Conservation (phyloP, 331 rosid species). For the Stylosanthes scabra region DNA sequence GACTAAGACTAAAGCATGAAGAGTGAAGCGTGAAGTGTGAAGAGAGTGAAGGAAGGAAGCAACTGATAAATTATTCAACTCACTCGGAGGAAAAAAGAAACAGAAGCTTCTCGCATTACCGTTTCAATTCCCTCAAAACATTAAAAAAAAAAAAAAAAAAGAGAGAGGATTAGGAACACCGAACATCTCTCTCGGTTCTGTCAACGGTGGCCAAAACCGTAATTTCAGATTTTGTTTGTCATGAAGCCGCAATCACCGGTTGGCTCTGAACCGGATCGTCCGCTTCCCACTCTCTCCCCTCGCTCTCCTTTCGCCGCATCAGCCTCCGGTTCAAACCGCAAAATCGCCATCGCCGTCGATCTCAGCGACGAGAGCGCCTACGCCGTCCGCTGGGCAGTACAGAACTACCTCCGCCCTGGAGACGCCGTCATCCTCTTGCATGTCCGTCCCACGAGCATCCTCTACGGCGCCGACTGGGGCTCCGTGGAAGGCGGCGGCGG, state of each 20-base stretch:
- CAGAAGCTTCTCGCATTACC: conserved; percentile 12
- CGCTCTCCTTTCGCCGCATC: conserved; percentile 27
- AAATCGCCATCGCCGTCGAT: conserved; percentile 93
- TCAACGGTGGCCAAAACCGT: conserved; percentile 26
- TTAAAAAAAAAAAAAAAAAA: not conserved
- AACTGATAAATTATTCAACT: not conserved
- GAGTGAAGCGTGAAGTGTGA: not conserved
- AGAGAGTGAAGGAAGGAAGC: conserved; percentile 3
- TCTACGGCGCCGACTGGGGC: conserved; percentile 99
- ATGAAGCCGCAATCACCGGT: conserved; percentile 62
- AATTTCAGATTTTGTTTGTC: not conserved
- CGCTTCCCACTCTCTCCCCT: conserved; percentile 38
- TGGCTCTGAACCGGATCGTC: conserved; percentile 44
- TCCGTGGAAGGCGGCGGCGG: conserved; percentile 41
- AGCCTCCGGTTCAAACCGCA: conserved; percentile 61
- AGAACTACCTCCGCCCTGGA: conserved; percentile 85
- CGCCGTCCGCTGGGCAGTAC: conserved; percentile 92
- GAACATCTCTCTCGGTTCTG: not conserved
- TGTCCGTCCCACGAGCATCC: conserved; percentile 82
- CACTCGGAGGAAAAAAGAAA: not conserved
- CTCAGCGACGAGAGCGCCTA: conserved; percentile 92
- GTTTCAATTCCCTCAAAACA: conserved; percentile 3
- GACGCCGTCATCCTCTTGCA: conserved; percentile 89
- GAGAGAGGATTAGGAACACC: no score
- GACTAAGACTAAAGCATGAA: not conserved